phyloP scores from a whole-genome alignment of 352 stramenopile species.

The Pythium guiyangense region DNA sequence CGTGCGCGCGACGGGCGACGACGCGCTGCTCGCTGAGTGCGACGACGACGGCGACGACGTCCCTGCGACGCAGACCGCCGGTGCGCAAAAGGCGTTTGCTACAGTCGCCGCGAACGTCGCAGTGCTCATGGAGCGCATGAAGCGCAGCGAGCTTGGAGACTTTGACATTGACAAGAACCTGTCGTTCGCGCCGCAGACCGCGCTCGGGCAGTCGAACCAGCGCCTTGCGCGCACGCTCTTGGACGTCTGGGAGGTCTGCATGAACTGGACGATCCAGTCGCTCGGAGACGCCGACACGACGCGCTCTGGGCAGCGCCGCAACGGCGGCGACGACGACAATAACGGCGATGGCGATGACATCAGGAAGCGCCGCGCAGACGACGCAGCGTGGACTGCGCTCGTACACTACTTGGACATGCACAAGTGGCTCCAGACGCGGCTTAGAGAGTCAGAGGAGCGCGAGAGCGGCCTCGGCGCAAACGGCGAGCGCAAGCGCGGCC shows the following conservation, averaged over 20 bases:
- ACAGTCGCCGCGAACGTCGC: slow-evolving; percentile 21
- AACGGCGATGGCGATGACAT: not conserved
- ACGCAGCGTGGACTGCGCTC: slow-evolving; percentile 18
- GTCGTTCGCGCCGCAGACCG: slow-evolving; percentile 22
- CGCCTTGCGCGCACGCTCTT: slow-evolving; percentile 23
- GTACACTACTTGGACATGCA: slow-evolving; percentile 28
- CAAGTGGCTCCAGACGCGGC: slow-evolving; percentile 20
- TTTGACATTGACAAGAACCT: slow-evolving; percentile 49
- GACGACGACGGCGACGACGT: slow-evolving; percentile 28
- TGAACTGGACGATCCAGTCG: slow-evolving; percentile 31
- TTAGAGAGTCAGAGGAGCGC: slow-evolving; percentile 12
- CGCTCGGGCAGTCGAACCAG: slow-evolving; percentile 27
- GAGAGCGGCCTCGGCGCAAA: slow-evolving; percentile 3
- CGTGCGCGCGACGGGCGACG: slow-evolving; percentile 17
- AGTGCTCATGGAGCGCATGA: slow-evolving; percentile 40
- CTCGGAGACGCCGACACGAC: not conserved
- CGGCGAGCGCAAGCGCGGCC: slow-evolving; percentile 15
- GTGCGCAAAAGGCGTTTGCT: slow-evolving; percentile 16
- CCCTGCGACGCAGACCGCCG: slow-evolving; percentile 27
- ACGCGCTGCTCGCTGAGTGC: slow-evolving; percentile 23
- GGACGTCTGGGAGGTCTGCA: slow-evolving; percentile 30
- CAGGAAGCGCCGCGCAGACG: not conserved
- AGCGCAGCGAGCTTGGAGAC: slow-evolving; percentile 35
- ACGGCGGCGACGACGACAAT: no score
- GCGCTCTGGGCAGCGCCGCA: not conserved